phyloP scores from a whole-genome alignment of 169 alveolate species.

The Cryptosporidium baileyi region DNA sequence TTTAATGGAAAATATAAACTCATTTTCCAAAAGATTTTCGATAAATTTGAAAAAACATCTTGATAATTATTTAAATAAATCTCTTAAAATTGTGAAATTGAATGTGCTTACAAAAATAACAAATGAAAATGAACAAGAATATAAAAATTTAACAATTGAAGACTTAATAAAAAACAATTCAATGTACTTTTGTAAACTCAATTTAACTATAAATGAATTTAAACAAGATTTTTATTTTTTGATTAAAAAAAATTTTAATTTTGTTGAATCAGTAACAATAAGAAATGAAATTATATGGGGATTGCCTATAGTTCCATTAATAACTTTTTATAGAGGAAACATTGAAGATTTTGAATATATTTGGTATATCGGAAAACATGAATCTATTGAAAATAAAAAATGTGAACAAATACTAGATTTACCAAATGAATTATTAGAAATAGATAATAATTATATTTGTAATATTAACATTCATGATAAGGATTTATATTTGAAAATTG shows the following conservation, averaged over 20 bases:
- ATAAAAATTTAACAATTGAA: background rate
- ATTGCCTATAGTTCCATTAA: slow-evolving; percentile 24
- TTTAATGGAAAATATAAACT: background rate
- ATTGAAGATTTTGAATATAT: background rate
- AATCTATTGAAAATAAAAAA: background rate
- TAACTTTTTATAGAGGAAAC: slow-evolving; percentile 5
- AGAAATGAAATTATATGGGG: slow-evolving; percentile 55
- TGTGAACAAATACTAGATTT: background rate
- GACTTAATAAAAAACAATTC: background rate
- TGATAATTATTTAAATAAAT: slow-evolving; percentile 7
- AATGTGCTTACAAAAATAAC: background rate
- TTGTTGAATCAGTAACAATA: slow-evolving; percentile 3
- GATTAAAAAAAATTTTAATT: background rate
- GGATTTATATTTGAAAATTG: background rate
- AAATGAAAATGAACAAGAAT: background rate
- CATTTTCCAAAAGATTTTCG: slow-evolving; percentile 34
- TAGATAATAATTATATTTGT: slow-evolving; percentile 17
- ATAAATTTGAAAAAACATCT: slow-evolving; percentile 29
- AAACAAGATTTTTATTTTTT: background rate
- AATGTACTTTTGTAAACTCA: background rate
- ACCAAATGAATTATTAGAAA: slow-evolving; percentile 2
- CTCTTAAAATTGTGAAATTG: background rate
- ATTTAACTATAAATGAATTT: background rate
- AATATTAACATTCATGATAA: background rate
- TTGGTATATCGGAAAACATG: slow-evolving; percentile 11